Conservation (phyloP, 2,329 filamentous ascomycete genomes). For the Fusarium sp. region DNA sequence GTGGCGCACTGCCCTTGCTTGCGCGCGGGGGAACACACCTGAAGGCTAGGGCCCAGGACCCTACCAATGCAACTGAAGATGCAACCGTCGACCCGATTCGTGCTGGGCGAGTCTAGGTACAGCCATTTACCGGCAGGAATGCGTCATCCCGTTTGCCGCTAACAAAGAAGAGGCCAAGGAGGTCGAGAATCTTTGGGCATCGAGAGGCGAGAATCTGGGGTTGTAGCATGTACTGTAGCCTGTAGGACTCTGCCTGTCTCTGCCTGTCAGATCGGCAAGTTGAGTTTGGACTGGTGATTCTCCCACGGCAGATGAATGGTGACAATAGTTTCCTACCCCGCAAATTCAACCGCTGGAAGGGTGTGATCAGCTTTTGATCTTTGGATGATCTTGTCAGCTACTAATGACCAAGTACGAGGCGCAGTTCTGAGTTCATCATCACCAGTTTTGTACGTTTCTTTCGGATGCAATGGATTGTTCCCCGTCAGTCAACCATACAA, state of each 20-base stretch:
- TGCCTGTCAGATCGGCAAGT: constrained; percentile 12
- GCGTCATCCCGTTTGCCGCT: constrained; percentile 41
- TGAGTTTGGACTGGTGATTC: background rate
- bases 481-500: background rate
- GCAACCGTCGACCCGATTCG: constrained; percentile 35
- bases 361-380: constrained; percentile 16
- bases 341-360: constrained; percentile 6
- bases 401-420: constrained; percentile 8
- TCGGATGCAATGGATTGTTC: constrained; percentile 12
- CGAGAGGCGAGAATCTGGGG: constrained; percentile 22
- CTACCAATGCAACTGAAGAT: constrained; percentile 1
- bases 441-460: background rate
- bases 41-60: background rate
- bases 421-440: constrained; percentile 4
- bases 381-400: constrained; percentile 27
- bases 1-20: constrained; percentile 1
- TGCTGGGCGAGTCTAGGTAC: background rate
- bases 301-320: background rate
- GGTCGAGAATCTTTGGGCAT: background rate
- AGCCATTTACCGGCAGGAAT: constrained; percentile 42
- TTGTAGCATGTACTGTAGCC: background rate
- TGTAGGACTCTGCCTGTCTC: background rate
- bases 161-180: background rate
- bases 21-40: background rate
- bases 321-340: constrained; percentile 29